Conservation (phyloP, 371 early-diverging fungal genomes). For the Mucor sp. region DNA sequence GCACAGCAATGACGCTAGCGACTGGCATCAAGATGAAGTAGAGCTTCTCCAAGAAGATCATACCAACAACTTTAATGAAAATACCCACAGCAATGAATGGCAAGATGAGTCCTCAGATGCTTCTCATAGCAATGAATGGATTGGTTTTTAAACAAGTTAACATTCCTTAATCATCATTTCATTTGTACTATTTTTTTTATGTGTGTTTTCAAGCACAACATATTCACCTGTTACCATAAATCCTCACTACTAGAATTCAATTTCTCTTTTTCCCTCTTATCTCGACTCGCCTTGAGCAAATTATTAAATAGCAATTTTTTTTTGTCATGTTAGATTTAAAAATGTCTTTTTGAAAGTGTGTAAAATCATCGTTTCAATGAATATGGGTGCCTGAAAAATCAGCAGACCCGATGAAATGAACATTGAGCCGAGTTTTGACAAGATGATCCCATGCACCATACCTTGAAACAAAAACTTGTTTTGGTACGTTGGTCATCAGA, state of each 20-base stretch:
- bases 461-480: not conserved
- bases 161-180: not conserved
- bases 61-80: constrained; percentile 5
- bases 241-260: not conserved
- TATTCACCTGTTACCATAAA: not conserved
- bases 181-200: not conserved
- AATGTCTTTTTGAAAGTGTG: no score
- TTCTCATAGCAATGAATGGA: constrained; percentile 12
- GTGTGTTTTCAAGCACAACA: not conserved
- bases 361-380: no score
- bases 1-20: not conserved
- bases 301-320: not conserved
- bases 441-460: not conserved
- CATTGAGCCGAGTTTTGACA: no score
- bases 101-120: constrained; percentile 9
- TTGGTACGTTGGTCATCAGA: not conserved
- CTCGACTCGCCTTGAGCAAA: not conserved
- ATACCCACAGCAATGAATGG: constrained; percentile 15
- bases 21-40: constrained; percentile 12
- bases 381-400: no score
- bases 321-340: not conserved
- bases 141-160: constrained; percentile 4
- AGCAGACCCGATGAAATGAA: no score
- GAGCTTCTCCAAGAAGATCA: constrained; percentile 17
- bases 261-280: not conserved